Percentiles rank a stretch among this genome's conserved stretches.
These are phyloP conservation scores for Tolypocladium amazonense DNA, from an alignment of 2,329 filamentous ascomycete genomes.

Conservation along the genomic window DNA sequence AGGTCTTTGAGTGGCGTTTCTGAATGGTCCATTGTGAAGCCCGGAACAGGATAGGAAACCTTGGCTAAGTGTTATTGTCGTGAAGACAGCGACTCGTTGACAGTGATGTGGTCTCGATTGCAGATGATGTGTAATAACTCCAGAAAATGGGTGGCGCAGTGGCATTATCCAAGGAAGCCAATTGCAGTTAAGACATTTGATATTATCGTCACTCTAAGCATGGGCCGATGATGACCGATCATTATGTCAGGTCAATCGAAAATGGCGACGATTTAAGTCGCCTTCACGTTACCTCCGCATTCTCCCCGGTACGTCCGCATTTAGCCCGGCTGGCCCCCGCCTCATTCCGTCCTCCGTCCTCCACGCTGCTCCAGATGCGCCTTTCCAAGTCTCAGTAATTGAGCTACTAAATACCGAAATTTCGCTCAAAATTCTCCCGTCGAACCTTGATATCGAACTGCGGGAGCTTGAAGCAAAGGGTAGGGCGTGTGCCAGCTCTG, in stretches of 20 bases:
- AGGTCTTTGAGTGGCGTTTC: neutral
- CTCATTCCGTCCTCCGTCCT: neutral
- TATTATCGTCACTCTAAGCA: neutral
- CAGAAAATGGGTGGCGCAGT: neutral
- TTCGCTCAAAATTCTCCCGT: no score
- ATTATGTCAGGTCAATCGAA: neutral
- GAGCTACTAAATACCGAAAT: no score
- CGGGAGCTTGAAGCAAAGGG: neutral
- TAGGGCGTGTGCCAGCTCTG: neutral
- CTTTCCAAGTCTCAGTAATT: neutral
- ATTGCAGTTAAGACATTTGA: neutral
- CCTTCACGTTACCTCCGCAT: neutral
- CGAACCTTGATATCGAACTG: neutral
- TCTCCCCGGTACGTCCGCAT: neutral
- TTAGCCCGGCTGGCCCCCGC: neutral
- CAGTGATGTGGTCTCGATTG: neutral
- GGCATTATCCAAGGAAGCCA: no score
- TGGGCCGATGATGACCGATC: neutral
- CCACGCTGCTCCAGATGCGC: neutral
- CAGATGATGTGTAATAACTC: neutral
- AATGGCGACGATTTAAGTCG: neutral
- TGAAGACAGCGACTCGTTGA: no score
- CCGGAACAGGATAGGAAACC: neutral
- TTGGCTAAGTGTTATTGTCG: neutral
- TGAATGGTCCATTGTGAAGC: neutral